Base-by-base conservation (phyloP, 2,329 filamentous ascomycete species). In the Sporothrix humicola region DNA sequence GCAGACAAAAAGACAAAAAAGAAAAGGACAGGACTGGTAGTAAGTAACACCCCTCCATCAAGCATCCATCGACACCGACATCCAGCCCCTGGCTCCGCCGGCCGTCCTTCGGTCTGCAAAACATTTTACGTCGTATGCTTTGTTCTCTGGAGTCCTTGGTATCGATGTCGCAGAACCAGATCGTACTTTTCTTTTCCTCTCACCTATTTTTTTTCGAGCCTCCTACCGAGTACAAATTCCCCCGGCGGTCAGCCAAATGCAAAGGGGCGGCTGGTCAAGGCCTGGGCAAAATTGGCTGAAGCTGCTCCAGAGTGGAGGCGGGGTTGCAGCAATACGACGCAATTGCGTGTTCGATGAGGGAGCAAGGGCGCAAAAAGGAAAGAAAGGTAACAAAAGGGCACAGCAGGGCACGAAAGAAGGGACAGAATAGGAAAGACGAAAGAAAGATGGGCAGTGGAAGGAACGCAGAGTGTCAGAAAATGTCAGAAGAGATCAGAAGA, bases 311-410 rank as follows among this genome's bases (percentile, higher is more conserved):
- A 42, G 59, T 65, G 59, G 59, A 23, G 37, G 59, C 37, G 59
- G 59, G 59, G 59, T 65, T 65, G 37, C 59, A 46, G 37, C 37
- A 65, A 46, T 65, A 23, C 59, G 37, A 65, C 59, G 37, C 59
- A 20, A 46, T 20, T 20, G 59, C 59, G n/a, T 65, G 37, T 46
- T 65, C 37, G 59, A 56, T 54, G 52, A n/a, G 52, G 6, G n/a
- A 56, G n/a, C 10, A 7, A 56, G 23, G 31, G 31, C 7, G n/a
- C 52, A 56, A 54, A 3, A 54, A 63, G 31, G 59, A 42, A 63
- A 44, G 37, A n/a, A 44, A 6, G 12, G 9, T n/a, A 15, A 61
- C 8, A 8, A 61, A 5, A 31, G 3, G 26, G 54, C n/a, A 26
- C n/a, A 13, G 10, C 10, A 42, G 10, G 7, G 31, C 31, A 37